Base-by-base conservation (phyloP, 345 rosid species). In the Boechera retrofracta region DNA sequence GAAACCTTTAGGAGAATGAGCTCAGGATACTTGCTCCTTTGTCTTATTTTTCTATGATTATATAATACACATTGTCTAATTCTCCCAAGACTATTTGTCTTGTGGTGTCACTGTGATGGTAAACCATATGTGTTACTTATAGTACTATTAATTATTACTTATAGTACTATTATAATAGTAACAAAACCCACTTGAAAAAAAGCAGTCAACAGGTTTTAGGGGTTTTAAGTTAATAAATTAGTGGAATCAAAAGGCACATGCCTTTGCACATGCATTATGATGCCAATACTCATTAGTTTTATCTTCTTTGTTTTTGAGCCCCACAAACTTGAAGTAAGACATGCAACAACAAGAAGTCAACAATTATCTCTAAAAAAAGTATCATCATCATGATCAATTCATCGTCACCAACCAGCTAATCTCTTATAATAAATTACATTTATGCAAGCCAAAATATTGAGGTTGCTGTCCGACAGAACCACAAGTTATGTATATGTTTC, bases 211-310 rank as follows among this genome's bases (percentile, higher is more conserved):
- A 58, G 68, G 68, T 57, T 71, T 72, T 44, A 54, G 67, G 52
- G 60, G 49, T 45, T 39, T 61, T 6, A 16, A 48, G 77, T 65
- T 44, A 58, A 49, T 66, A 49, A 66, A 65, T 58, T 68, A 65
- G 13, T 39, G 51, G 71, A 57, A 72, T 72, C 73, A 41, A 49
- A 58, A 59, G 81, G 57, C 77, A 78, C 77, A 78, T 72, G 81
- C 68, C 77, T 65, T 78, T 58, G 69, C 81, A 78, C 81, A 78
- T 78, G 82, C 70, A 72, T 67, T 35, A 78, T 53, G 74, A 67
- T 59, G 36, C 77, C 41, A 64, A 62, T 21, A 52, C 7, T 61
- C 62, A 5, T 39, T 60, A 52, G 29, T 60, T 59, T 58, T 41
- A 39, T 42, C 48, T 62, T 69, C 26, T 69, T 55, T 21, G 18